Conservation (phyloP, 257 asterid genomes). For the Solanum chmielewskii region DNA sequence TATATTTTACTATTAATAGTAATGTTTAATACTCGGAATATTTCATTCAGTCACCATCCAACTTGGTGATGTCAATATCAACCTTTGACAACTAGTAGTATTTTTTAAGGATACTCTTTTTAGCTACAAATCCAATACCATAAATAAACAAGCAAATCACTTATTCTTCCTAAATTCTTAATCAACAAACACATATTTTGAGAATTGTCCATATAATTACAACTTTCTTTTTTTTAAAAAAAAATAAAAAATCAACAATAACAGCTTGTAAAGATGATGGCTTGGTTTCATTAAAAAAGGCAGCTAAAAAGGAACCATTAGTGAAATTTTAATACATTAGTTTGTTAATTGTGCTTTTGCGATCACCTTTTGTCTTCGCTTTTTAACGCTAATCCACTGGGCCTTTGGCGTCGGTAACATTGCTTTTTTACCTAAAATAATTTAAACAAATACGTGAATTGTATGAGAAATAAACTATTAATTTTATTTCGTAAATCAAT, state of each 20-base stretch:
- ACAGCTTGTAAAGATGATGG: constrained; percentile 6
- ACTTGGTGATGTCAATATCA: background rate
- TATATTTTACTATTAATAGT: background rate
- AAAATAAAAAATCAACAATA: background rate
- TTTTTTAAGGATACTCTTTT: background rate
- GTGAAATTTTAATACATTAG: background rate
- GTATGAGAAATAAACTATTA: background rate
- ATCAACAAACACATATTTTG: background rate
- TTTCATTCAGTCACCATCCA: background rate
- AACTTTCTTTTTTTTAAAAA: background rate
- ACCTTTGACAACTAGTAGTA: background rate
- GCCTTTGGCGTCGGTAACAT: background rate
- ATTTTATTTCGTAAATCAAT: background rate
- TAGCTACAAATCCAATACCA: background rate
- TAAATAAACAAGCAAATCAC: background rate
- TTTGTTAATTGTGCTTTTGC: background rate
- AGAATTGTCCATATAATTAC: background rate
- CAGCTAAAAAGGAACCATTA: background rate
- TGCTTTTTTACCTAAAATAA: background rate
- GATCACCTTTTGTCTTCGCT: background rate
- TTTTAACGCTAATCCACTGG: background rate
- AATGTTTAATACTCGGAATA: background rate
- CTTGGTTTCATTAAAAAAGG: constrained; percentile 3
- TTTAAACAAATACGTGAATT: background rate
- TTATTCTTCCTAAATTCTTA: background rate